Conservation (phyloP, 164 flowering plant species). For the Berberis vulgaris region DNA sequence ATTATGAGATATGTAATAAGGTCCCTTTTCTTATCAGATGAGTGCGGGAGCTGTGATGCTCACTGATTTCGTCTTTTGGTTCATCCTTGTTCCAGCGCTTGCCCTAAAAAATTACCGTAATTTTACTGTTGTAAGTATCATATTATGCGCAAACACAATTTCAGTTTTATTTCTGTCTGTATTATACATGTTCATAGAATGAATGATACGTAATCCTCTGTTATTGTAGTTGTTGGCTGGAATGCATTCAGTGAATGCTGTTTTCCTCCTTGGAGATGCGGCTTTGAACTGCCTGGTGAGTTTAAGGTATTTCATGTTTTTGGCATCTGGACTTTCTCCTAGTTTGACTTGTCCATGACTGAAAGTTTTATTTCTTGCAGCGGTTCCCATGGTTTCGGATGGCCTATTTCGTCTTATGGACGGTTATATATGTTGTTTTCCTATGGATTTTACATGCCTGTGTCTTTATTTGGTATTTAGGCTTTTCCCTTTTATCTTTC, state of each 20-base stretch:
- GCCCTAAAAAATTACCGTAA: conserved; percentile 46
- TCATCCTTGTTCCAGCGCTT: conserved; percentile 81
- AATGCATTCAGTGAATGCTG: conserved; percentile 84
- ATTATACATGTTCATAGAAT: neutral
- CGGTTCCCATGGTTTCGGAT: conserved; percentile 82
- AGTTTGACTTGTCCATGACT: neutral
- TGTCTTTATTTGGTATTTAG: conserved; percentile 47
- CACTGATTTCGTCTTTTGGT: conserved; percentile 94
- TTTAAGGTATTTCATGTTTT: neutral
- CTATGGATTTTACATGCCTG: conserved; percentile 88
- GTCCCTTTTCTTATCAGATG: conserved; percentile 33
- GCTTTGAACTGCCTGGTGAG: conserved; percentile 76
- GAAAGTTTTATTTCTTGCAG: conserved; percentile 24
- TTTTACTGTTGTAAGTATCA: conserved; percentile 63
- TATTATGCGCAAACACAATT: neutral
- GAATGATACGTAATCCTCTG: neutral
- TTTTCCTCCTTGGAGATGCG: conserved; percentile 79
- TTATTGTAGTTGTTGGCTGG: conserved; percentile 50
- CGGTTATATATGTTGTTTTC: conserved; percentile 49
- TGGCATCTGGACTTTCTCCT: neutral
- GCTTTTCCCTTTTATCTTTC: neutral
- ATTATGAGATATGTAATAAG: neutral
- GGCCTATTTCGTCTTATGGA: conserved; percentile 80
- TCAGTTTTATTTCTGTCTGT: too few species aligned
- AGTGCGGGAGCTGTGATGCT: conserved; percentile 95